Percentiles rank a stretch among this genome's conserved stretches.
Evolutionary conservation across 2,329 filamentous ascomycete genomes (phyloP).

Genomic region (Exophiala calicioides): DNA sequence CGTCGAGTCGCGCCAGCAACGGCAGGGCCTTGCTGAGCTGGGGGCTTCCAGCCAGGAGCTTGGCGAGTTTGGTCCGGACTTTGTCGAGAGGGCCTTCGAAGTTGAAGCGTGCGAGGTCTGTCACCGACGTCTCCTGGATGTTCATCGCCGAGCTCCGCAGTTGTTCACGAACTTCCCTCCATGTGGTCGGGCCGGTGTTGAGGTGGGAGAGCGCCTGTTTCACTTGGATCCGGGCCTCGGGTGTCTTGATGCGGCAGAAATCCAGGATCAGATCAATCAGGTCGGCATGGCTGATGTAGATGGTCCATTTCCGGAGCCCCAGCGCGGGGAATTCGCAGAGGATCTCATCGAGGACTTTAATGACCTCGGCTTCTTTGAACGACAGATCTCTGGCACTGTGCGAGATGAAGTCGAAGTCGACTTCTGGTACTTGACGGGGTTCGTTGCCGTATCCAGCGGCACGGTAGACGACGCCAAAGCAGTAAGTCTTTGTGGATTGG

Average conservation of each 20-base stretch:
- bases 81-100: conserved; percentile 62
- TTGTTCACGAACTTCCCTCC: conserved; percentile 21
- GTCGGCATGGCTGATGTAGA: conserved; percentile 86
- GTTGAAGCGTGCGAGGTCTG: conserved; percentile 87
- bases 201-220: conserved; percentile 85
- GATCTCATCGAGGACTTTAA: conserved; percentile 94
- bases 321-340: conserved; percentile 77
- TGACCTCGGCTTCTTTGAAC: conserved; percentile 86
- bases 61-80: conserved; percentile 25
- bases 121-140: conserved; percentile 82
- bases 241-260: conserved; percentile 74
- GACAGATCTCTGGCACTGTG: conserved; percentile 77
- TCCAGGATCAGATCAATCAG: conserved; percentile 87
- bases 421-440: conserved; percentile 79
- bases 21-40: conserved; percentile 54
- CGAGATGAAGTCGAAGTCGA: conserved; percentile 95
- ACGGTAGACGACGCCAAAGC: conserved; percentile 85
- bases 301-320: conserved; percentile 73
- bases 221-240: conserved; percentile 67
- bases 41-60: conserved; percentile 56
- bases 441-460: conserved; percentile 71
- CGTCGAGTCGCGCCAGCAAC: conserved; percentile 74
- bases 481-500: conserved; percentile 70
- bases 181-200: conserved; percentile 58
- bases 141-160: conserved; percentile 55